These are phyloP conservation scores for Globisporangium ultimum DNA, from an alignment of 352 stramenopile species.

Conservation along the genomic window DNA sequence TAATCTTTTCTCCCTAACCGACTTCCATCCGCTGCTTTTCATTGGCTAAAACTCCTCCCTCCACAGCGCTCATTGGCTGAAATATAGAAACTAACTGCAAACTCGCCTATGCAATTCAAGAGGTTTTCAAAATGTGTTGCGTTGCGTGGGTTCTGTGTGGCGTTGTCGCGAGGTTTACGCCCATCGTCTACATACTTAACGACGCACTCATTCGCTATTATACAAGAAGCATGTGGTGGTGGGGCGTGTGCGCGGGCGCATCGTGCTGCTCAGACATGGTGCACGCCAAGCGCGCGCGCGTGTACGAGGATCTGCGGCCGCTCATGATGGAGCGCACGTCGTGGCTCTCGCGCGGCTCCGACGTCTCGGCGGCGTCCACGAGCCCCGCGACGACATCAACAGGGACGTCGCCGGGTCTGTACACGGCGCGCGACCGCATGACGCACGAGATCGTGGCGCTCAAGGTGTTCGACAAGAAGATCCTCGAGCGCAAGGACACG, in stretches of 20 bases:
- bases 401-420: slow-evolving; percentile 39
- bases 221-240: slow-evolving; percentile 51
- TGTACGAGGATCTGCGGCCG: slow-evolving; percentile 53
- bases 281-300: slow-evolving; percentile 17
- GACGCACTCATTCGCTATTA: too few species aligned
- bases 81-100: too few species aligned
- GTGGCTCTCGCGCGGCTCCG: slow-evolving; percentile 1
- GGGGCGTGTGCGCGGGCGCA: slow-evolving; percentile 45
- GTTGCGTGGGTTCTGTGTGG: too few species aligned
- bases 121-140: too few species aligned
- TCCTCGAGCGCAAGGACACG: slow-evolving; percentile 38
- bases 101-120: too few species aligned
- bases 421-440: slow-evolving; percentile 45
- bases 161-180: too few species aligned
- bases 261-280: slow-evolving; percentile 45
- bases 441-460: slow-evolving; percentile 71
- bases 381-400: neutral
- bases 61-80: too few species aligned
- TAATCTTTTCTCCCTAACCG: too few species aligned
- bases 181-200: too few species aligned
- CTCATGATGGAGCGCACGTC: slow-evolving; percentile 23
- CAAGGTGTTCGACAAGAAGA: slow-evolving; percentile 58
- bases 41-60: too few species aligned
- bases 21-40: too few species aligned
- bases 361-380: neutral